A percentile compares a stretch with the other conserved stretches of the same genome.
These are phyloP conservation scores for Globisporangium paddicum DNA, from an alignment of 352 stramenopile genomes.

Conservation along the genomic window DNA sequence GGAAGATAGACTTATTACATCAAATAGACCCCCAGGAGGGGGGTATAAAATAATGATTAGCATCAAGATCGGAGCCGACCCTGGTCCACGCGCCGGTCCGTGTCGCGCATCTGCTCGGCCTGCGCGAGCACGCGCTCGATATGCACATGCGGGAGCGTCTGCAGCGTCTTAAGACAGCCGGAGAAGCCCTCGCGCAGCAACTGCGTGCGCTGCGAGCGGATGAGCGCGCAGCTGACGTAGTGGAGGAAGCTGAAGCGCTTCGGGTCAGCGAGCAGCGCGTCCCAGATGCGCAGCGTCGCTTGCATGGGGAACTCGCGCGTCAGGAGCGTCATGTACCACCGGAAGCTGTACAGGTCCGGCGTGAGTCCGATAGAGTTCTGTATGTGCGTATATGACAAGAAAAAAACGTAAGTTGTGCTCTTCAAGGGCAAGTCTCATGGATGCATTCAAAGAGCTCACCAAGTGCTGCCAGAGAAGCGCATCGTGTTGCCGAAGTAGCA, in stretches of 20 bases:
- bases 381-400: not conserved
- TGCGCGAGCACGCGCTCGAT: conserved; percentile 29
- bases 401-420: too few relatives aligned
- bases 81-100: conserved; percentile 34
- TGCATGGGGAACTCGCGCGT: conserved; percentile 56
- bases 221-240: conserved; percentile 53
- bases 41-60: too few relatives aligned
- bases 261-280: conserved; percentile 48
- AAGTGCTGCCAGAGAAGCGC: conserved; percentile 60
- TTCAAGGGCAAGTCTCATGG: not conserved
- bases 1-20: not conserved
- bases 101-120: conserved; percentile 44
- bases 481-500: conserved; percentile 58
- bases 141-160: conserved; percentile 26
- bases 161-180: conserved; percentile 33
- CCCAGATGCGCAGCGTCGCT: conserved; percentile 53
- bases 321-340: conserved; percentile 72
- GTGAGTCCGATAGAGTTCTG: conserved; percentile 64
- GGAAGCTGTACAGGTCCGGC: conserved; percentile 61
- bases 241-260: conserved; percentile 70
- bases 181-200: conserved; percentile 42
- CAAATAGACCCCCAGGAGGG: too few relatives aligned
- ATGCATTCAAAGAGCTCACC: conserved; percentile 18
- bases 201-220: conserved; percentile 38
- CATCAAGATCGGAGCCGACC: not conserved